A percentile compares a stretch with the other conserved stretches of the same genome.
phyloP scores from a whole-genome alignment of 495 filamentous ascomycete genomes.

The Penicillium coprophilum region DNA sequence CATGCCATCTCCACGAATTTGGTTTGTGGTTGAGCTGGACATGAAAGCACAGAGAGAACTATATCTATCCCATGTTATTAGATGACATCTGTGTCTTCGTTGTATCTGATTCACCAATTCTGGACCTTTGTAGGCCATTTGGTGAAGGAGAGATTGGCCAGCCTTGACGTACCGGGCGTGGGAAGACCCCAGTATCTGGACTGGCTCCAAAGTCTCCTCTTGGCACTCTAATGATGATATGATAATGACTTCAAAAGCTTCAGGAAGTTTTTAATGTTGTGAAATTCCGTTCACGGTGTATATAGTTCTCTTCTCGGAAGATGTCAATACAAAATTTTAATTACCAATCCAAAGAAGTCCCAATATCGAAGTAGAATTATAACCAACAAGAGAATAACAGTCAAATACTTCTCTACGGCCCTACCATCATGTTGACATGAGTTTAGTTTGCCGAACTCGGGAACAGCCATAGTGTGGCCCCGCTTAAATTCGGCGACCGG shows the following conservation, averaged over 20 bases:
- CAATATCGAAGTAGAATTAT: not conserved
- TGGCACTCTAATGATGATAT: not conserved
- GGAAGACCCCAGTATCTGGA: not conserved
- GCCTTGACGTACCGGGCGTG: not conserved
- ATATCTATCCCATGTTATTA: not conserved
- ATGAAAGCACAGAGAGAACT: not conserved
- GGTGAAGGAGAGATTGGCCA: slow-evolving; percentile 1
- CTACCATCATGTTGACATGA: not conserved
- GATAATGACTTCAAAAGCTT: slow-evolving; percentile 1
- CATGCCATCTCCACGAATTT: not conserved
- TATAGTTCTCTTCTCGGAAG: not conserved
- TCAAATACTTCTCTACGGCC: not conserved
- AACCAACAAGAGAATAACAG: not conserved
- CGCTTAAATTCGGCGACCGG: slow-evolving; percentile 9
- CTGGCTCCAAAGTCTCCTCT: not conserved
- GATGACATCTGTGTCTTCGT: not conserved
- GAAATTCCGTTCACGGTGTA: not conserved
- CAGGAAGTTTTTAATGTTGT: not conserved
- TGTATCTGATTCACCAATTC: not conserved
- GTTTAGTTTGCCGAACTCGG: slow-evolving; percentile 9
- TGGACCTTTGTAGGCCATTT: not conserved
- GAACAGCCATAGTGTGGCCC: not conserved
- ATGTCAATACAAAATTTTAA: not conserved
- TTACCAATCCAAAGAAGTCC: not conserved
- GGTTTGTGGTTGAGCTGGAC: not conserved